Base-by-base conservation (phyloP, 2,329 filamentous ascomycete species). In the Botrytis deweyae region DNA sequence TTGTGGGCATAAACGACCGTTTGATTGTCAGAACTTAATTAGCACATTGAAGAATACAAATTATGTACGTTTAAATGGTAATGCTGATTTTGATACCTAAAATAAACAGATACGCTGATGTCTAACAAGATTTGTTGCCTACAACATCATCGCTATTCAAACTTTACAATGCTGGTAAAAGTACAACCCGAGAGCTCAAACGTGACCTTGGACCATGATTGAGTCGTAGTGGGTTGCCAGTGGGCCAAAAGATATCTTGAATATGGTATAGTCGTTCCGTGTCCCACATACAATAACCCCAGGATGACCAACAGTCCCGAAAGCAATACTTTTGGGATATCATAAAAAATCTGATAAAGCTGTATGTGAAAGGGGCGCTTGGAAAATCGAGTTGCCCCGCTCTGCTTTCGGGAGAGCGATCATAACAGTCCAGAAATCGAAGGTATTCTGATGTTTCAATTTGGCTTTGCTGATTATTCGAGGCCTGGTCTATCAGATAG, bases 321-420 rank as follows among this genome's bases (percentile, higher is more conserved):
- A 14, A n/a, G 22, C 12, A n/a, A 14, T 14, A 25, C 0, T 2
- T 1, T 14, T 0, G 22, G 49, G 49, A n/a, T 25, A 5, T 12
- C 22, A 52, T 0, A 52, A 52, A 5, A 4, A 0, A 12, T 4
- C 5, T 5, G 22, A 52, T 52, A 12, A 25, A 5, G 1, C 2
- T 1, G 1, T 1, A 52, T 6, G 25, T 25, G 25, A n/a, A 52
- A 25, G 0, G 10, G 49, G 49, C 14, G 49, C 22, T 3, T 52
- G 49, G 49, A 52, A 25, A 25, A n/a, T 52, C 49, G 49, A 52
- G 25, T n/a, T n/a, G 49, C 22, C 25, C 10, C 10, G 4, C 22
- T 5, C 22, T 14, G 22, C 49, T 52, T n/a, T 4, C 49, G 25
- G 0, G 49, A 52, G 2, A 52, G 25, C 22, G 10, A 14, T 4